Evolutionary conservation across 2,329 filamentous ascomycete genomes (phyloP).

Genomic region (Aspergillus novoparasiticus): DNA sequence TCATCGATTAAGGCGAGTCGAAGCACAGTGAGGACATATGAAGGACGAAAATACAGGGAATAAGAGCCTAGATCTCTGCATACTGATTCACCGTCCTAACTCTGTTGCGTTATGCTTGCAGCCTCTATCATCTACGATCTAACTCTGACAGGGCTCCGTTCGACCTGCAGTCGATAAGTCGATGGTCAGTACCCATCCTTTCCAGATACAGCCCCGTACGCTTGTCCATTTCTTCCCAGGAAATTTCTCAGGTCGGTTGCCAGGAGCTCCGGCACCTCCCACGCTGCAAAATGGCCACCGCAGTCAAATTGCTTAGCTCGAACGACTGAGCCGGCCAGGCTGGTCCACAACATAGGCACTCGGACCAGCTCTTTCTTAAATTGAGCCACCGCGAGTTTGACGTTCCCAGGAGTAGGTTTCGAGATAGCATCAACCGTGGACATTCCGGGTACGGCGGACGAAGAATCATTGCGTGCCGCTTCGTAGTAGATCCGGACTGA

Average conservation of each 20-base stretch:
- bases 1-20: conserved; percentile 9
- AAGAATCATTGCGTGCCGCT: conserved; percentile 36
- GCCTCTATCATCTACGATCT: background rate
- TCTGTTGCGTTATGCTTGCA: background rate
- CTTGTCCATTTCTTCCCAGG: conserved; percentile 47
- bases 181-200: conserved; percentile 35
- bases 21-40: conserved; percentile 5
- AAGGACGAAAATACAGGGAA: background rate
- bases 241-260: conserved; percentile 51
- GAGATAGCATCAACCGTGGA: conserved; percentile 30
- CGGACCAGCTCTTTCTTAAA: conserved; percentile 55
- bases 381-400: conserved; percentile 57
- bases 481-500: conserved; percentile 75
- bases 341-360: conserved; percentile 54
- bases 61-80: conserved; percentile 1
- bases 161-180: background rate
- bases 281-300: conserved; percentile 58
- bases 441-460: conserved; percentile 9
- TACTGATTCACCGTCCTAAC: background rate
- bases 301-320: conserved; percentile 48
- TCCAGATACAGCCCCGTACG: conserved; percentile 36
- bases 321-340: conserved; percentile 55
- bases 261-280: conserved; percentile 52
- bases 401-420: conserved; percentile 45
- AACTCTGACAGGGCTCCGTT: background rate